Evolutionary conservation across 495 filamentous ascomycete species (phyloP), one percentile per base, ranked within the genome.

Genomic region (Penicillium crystallinum): DNA sequence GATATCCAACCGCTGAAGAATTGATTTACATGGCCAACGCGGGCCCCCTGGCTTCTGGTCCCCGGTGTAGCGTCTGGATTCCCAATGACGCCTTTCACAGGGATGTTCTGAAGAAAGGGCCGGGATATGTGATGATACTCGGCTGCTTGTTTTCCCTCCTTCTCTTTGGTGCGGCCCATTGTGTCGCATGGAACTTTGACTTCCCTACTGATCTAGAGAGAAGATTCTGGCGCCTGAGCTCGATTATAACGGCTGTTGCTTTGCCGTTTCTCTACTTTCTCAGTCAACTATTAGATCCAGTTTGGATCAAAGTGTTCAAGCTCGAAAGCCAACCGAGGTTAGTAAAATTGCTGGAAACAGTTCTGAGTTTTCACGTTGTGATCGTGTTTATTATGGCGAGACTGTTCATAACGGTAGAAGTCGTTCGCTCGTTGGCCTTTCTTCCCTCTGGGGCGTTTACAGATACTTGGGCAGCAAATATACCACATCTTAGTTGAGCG

Each of bases 371-470:
- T 5, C 37, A 22, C 21, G 19, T 45, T 14, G n/a, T 12, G 2
- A n/a, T 33, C 10, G 27, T 45, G 11, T 49, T 49, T 29, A 4
- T 38, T 34, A 17, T 29, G 31, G 19, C 33, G 9, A 38, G 34
- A 15, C 6, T 49, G 14, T 49, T 49, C 36, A 29, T 38, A 23
- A n/a, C 21, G 12, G 46, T 38, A 2, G 46, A 38, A 21, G 34
- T n/a, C 30, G 19, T 49, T 17, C 33, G 46, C 5, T 49, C 33
- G 10, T 49, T 49, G 22, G 46, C 33, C 14, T 48, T n/a, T n/a
- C n/a, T n/a, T 17, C 46, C 46, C 9, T 17, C 46, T 6, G 34
- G 22, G 2, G 34, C 34, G 1, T 39, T 39, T 49, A 23, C 27
- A 18, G 12, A n/a, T 17, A 49, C 34, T 7, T 38, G 33, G 46